These are phyloP conservation scores for Phytophthora sansomeana DNA, from an alignment of 352 stramenopile species.

Conservation along the genomic window DNA sequence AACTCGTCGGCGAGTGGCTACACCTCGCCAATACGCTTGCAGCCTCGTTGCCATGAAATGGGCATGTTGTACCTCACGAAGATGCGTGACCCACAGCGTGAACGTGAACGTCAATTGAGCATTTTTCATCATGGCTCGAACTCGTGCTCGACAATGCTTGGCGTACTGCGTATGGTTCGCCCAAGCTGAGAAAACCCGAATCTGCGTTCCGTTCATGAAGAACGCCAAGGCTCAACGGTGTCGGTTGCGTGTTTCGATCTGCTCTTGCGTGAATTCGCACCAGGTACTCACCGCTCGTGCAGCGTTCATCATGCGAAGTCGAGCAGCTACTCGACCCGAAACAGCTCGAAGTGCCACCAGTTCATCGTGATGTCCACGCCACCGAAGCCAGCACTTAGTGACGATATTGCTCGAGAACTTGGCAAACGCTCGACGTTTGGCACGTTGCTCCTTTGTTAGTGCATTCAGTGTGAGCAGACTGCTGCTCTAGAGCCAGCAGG, in stretches of 20 bases:
- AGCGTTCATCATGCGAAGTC: conserved; percentile 51
- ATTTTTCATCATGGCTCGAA: conserved; percentile 59
- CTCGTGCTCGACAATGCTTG: conserved; percentile 50
- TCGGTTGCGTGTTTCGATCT: conserved; percentile 51
- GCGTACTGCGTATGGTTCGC: conserved; percentile 45
- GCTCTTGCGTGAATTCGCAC: conserved; percentile 70
- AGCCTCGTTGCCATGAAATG: conserved; percentile 48
- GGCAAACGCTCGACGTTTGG: conserved; percentile 64
- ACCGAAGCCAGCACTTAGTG: conserved; percentile 73
- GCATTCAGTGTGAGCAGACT: too few species aligned
- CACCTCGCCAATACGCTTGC: conserved; percentile 77
- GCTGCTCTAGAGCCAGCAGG: too few species aligned
- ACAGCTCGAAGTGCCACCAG: conserved; percentile 49
- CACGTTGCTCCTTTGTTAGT: conserved; percentile 50
- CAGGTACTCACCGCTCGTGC: conserved; percentile 66
- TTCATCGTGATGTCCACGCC: conserved; percentile 55
- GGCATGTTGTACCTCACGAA: conserved; percentile 36
- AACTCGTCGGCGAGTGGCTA: conserved; percentile 41
- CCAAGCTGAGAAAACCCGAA: conserved; percentile 73
- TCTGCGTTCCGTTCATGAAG: conserved; percentile 64
- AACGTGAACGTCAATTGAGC: conserved; percentile 58
- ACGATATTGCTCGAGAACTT: conserved; percentile 69
- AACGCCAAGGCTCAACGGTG: conserved; percentile 67
- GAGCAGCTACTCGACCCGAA: conserved; percentile 50
- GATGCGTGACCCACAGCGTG: conserved; percentile 59